Percentiles rank a stretch among this genome's conserved stretches.
Conservation (phyloP, 805 yeast genomes). For the Candida coleopterorum region DNA sequence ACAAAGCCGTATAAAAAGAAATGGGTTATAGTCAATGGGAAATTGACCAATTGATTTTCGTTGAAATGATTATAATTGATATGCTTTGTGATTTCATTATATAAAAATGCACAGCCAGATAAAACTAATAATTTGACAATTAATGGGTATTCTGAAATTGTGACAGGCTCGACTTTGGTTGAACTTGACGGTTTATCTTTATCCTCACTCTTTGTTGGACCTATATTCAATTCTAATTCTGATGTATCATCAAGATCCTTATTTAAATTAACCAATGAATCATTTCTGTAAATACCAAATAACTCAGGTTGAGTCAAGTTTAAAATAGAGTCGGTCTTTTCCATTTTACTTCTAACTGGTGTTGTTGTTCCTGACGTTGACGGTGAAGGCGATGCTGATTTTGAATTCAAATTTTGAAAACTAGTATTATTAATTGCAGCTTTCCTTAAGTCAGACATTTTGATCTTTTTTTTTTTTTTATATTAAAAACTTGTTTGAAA, state of each 20-base stretch:
- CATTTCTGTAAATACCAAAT: slow-evolving; percentile 46
- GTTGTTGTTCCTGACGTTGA: slow-evolving; percentile 17
- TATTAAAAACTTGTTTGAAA: background rate
- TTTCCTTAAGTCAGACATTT: slow-evolving; percentile 14
- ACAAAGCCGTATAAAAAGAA: slow-evolving; percentile 22
- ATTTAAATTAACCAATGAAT: slow-evolving; percentile 33
- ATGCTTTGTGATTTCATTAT: slow-evolving; percentile 49
- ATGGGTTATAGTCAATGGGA: slow-evolving; percentile 36
- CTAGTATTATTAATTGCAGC: slow-evolving; percentile 16
- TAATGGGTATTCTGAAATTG: slow-evolving; percentile 4
- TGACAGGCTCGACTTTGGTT: background rate
- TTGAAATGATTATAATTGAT: slow-evolving; percentile 47
- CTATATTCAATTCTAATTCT: slow-evolving; percentile 3
- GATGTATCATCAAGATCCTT: slow-evolving; percentile 18
- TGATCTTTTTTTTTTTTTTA: background rate
- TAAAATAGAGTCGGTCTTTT: slow-evolving; percentile 37
- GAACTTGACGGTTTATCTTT: background rate
- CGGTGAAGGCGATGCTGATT: background rate
- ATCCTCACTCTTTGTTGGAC: background rate
- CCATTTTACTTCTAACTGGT: slow-evolving; percentile 15
- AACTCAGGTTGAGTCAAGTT: slow-evolving; percentile 49
- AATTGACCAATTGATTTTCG: slow-evolving; percentile 35
- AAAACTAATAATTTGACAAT: slow-evolving; percentile 19
- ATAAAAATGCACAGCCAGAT: slow-evolving; percentile 46
- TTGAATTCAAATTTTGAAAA: slow-evolving; percentile 11